Base-by-base conservation (phyloP, 2,329 filamentous ascomycete species). In the Trichophyton mentagrophytes region DNA sequence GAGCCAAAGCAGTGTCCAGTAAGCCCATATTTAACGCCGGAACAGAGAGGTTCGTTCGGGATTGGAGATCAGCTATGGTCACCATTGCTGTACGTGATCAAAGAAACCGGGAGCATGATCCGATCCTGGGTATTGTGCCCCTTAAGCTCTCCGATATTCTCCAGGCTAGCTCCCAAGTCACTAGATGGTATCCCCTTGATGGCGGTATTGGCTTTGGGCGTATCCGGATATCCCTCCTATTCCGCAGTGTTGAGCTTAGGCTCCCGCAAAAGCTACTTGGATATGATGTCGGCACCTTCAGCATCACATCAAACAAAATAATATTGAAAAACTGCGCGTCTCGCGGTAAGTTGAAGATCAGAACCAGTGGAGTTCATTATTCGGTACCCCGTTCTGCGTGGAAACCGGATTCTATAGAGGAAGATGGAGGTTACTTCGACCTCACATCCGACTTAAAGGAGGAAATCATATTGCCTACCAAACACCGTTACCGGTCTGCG, bases 1-100 rank as follows among this genome's bases (percentile, higher is more conserved):
- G 93, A 69, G 84, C 89, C 40, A 97, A 99, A 78, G 91, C 91
- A 3, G 88, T 95, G 6, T 95, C 88, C 40, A 95, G 89, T 59
- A 91, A 95, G 71, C 93, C 93, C 1, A 96, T 97, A 65, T 97
- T 96, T 80, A 96, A 97, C 67, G 91, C 93, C 2, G 92, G 92
- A 62, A 96, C 91, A 0, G 93, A 99, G 70, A 84, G 87, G 11
- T 97, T 97, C 67, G 78, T 97, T 33, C 86, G 92, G 22, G 92
- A 99, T 70, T 99, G 93, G 93, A 82, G 90, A 64, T 93, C 89
- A 17, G 82, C 83, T 53, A 88, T 96, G 61, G 81, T 95, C 60
- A 96, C 91, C 0, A 80, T 97, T 57, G 88, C 89, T 0, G 90
- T 96, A 15, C 87, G 93, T 27, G 92, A 97, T 70, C 85, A 88